These are phyloP conservation scores for Termitomyces sp. DNA, from an alignment of 768 basidiomycete genomes.

Conservation along the genomic window DNA sequence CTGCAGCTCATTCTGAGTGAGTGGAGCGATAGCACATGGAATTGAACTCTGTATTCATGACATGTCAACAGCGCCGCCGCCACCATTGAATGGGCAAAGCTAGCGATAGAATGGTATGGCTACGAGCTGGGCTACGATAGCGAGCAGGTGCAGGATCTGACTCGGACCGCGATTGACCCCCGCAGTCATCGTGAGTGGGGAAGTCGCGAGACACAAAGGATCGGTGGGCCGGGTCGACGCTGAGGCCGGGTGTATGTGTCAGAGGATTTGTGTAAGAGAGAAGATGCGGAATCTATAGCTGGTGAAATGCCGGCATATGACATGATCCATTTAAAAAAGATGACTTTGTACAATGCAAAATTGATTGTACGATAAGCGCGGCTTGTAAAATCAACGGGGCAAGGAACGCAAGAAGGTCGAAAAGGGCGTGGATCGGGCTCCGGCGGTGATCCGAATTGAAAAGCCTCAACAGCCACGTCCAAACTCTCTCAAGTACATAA, in stretches of 20 bases:
- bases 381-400: neutral
- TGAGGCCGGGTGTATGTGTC: conserved; percentile 3
- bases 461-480: conserved; percentile 15
- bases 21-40: conserved; percentile 18
- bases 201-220: conserved; percentile 25
- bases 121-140: conserved; percentile 54
- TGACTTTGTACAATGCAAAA: neutral
- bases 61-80: conserved; percentile 32
- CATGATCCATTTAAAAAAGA: neutral
- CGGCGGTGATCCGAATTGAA: conserved; percentile 14
- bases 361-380: conserved; percentile 6
- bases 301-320: neutral
- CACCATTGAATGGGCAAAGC: conserved; percentile 42
- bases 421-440: conserved; percentile 7
- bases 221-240: conserved; percentile 25
- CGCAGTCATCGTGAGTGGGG: conserved; percentile 45
- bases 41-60: neutral
- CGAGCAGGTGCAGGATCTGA: conserved; percentile 38
- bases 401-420: neutral
- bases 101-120: conserved; percentile 48
- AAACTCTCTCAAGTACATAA: conserved; percentile 10
- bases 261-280: neutral
- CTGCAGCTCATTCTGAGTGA: conserved; percentile 60
- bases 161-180: conserved; percentile 27
- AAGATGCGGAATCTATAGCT: neutral